Percentiles rank a stretch among this genome's conserved stretches.
Evolutionary conservation across 768 basidiomycete species (phyloP).

Genomic region (Lepiota venenata): DNA sequence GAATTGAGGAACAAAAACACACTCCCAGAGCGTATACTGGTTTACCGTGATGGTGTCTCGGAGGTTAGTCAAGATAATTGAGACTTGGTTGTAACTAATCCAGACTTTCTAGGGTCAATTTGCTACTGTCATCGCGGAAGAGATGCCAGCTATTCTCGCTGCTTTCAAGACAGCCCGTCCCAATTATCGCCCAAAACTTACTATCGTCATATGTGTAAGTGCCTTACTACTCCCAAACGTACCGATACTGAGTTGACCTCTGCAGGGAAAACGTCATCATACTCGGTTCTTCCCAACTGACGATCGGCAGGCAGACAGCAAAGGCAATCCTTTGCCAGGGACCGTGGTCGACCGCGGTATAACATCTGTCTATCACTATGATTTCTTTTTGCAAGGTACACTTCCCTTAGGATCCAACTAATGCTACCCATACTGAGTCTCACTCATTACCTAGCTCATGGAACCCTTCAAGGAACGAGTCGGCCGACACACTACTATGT

Average conservation of each 20-base stretch:
- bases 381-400: constrained; percentile 66
- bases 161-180: constrained; percentile 51
- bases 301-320: constrained; percentile 45
- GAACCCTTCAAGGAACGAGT: constrained; percentile 71
- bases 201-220: constrained; percentile 75
- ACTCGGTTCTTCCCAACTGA: constrained; percentile 66
- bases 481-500: constrained; percentile 80
- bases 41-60: constrained; percentile 83
- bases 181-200: constrained; percentile 54
- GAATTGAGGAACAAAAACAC: constrained; percentile 34
- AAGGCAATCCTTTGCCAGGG: constrained; percentile 74
- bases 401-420: neutral
- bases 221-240: constrained; percentile 20
- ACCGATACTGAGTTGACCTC: constrained; percentile 9
- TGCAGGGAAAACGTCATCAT: constrained; percentile 46
- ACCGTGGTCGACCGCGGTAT: constrained; percentile 83
- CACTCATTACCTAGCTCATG: constrained; percentile 46
- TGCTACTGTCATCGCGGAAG: constrained; percentile 53
- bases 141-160: constrained; percentile 59
- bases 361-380: constrained; percentile 61
- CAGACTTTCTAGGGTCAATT: constrained; percentile 64
- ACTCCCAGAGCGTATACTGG: constrained; percentile 64
- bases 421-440: neutral
- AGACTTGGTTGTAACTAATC: neutral
- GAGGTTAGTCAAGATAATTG: constrained; percentile 45